phyloP scores from a whole-genome alignment of 768 basidiomycete species.

The Calocera viscosa region DNA sequence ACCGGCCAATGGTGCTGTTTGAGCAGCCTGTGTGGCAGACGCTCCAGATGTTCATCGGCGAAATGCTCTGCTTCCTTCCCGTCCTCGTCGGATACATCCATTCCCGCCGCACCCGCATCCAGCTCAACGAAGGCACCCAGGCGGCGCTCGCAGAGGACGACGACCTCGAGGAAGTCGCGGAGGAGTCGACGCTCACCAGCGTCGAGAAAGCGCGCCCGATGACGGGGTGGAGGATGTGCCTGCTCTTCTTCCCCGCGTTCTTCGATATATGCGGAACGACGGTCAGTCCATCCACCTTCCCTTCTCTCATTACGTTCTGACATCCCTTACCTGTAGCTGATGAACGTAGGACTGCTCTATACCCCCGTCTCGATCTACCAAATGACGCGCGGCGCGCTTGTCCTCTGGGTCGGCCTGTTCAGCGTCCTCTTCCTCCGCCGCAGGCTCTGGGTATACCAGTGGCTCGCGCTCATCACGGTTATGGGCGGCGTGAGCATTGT shows the following conservation, averaged over 20 bases:
- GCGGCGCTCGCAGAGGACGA: slow-evolving; percentile 8
- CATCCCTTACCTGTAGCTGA: slow-evolving; percentile 37
- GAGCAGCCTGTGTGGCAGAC: slow-evolving; percentile 95
- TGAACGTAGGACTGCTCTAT: slow-evolving; percentile 92
- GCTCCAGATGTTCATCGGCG: slow-evolving; percentile 72
- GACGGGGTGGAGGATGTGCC: slow-evolving; percentile 38
- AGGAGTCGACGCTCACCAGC: not conserved
- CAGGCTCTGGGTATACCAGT: slow-evolving; percentile 81
- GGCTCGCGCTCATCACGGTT: slow-evolving; percentile 80
- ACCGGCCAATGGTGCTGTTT: slow-evolving; percentile 53
- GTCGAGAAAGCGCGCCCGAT: slow-evolving; percentile 8
- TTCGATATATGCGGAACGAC: slow-evolving; percentile 80
- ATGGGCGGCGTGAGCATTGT: slow-evolving; percentile 74
- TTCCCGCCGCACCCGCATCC: not conserved
- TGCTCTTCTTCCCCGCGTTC: slow-evolving; percentile 23
- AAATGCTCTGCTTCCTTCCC: slow-evolving; percentile 50
- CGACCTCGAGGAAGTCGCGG: not conserved
- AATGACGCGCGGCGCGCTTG: slow-evolving; percentile 74
- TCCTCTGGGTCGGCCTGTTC: slow-evolving; percentile 84
- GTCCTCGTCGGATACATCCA: slow-evolving; percentile 20
- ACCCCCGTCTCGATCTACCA: slow-evolving; percentile 97
- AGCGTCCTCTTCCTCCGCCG: slow-evolving; percentile 84
- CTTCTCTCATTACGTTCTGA: slow-evolving; percentile 14
- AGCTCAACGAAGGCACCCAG: not conserved
- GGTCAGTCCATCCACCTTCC: slow-evolving; percentile 34